Evolutionary conservation across 1,284 basidiomycete species (phyloP).

Genomic region (Leccinum solheimii): DNA sequence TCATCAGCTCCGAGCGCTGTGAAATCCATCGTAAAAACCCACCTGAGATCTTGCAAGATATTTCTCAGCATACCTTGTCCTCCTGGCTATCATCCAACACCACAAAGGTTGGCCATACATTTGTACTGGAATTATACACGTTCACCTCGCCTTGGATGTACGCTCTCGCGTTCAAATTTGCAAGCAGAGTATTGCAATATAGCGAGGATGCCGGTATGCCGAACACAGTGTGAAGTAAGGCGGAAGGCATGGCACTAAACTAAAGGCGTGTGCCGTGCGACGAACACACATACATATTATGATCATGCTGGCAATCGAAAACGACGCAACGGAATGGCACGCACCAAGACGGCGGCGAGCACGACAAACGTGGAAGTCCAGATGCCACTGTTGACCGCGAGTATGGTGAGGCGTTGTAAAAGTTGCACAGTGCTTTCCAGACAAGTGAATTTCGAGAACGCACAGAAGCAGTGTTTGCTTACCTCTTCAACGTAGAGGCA

Average conservation of each 20-base stretch:
- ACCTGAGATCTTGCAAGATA: not conserved
- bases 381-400: conserved; percentile 19
- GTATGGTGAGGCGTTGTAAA: conserved; percentile 15
- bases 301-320: not conserved
- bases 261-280: not conserved
- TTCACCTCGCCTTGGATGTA: not conserved
- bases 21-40: not conserved
- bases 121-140: no score
- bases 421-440: conserved; percentile 5
- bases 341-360: conserved; percentile 12
- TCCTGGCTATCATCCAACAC: not conserved
- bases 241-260: not conserved
- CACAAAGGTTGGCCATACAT: not conserved
- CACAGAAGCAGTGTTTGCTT: not conserved
- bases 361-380: conserved; percentile 17
- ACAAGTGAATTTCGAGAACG: not conserved
- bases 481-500: not conserved
- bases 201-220: not conserved
- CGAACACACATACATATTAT: not conserved
- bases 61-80: not conserved
- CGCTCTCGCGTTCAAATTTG: not conserved
- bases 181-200: not conserved
- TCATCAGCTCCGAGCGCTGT: not conserved
- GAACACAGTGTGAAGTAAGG: not conserved
- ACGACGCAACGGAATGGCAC: not conserved